phyloP scores from a whole-genome alignment of 148 eudicot species.

The Oxyria digyna region DNA sequence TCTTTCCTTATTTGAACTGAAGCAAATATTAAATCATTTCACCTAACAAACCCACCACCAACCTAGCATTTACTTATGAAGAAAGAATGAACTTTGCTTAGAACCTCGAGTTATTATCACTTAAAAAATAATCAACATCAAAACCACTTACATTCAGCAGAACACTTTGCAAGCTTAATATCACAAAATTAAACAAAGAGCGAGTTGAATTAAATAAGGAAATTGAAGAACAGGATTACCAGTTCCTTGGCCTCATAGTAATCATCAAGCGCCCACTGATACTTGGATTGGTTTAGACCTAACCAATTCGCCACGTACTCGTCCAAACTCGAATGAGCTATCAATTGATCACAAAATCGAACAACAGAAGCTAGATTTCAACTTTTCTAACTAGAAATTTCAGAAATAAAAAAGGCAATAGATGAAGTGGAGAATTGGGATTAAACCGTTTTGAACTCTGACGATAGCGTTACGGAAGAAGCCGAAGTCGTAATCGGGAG shows the following conservation, averaged over 20 bases:
- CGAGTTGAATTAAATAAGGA: not conserved
- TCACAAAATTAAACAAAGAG: not conserved
- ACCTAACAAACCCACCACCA: conserved; percentile 1
- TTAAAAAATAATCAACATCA: not conserved
- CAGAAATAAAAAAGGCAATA: conserved; percentile 1
- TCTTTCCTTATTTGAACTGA: not conserved
- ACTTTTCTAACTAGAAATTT: not conserved
- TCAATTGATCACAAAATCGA: not conserved
- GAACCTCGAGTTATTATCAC: not conserved
- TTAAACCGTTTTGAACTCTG: conserved; percentile 65
- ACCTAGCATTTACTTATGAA: not conserved
- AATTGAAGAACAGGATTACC: conserved; percentile 25
- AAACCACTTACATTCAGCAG: not conserved
- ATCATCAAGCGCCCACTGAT: conserved; percentile 98
- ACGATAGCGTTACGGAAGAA: conserved; percentile 55
- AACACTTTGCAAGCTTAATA: not conserved
- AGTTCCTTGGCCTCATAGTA: conserved; percentile 59
- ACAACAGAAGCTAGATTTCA: not conserved
- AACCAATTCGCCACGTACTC: conserved; percentile 84
- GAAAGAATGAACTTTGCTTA: not conserved
- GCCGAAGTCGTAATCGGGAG: conserved; percentile 25
- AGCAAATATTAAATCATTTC: not conserved
- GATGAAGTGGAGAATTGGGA: not conserved
- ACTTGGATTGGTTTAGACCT: conserved; percentile 87
- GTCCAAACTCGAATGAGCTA: conserved; percentile 90